phyloP scores from a whole-genome alignment of 2,329 filamentous ascomycete species.

The Tolypocladium album region DNA sequence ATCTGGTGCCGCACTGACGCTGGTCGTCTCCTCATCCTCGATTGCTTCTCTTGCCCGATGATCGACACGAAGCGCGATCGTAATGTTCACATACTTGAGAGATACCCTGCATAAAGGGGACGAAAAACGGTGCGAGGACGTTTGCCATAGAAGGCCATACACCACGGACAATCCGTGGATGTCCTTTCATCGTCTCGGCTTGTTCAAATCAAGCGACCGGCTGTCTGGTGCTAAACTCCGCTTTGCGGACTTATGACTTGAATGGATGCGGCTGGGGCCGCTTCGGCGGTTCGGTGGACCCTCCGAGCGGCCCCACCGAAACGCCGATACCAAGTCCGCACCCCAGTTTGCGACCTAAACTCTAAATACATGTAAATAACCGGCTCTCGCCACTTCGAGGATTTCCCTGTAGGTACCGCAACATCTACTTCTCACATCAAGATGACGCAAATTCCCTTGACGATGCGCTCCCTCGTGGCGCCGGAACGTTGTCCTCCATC shows the following conservation, averaged over 20 bases:
- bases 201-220: neutral
- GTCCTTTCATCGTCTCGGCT: neutral
- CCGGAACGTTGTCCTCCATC: constrained; percentile 25
- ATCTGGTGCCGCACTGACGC: neutral
- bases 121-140: neutral
- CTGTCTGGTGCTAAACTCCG: neutral
- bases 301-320: constrained; percentile 5
- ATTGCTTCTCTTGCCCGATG: neutral
- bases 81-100: no score
- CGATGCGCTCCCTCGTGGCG: constrained; percentile 33
- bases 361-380: neutral
- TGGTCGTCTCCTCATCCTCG: neutral
- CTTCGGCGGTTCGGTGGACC: constrained; percentile 1
- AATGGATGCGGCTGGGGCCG: neutral
- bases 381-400: neutral
- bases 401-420: no score
- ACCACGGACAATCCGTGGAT: no score
- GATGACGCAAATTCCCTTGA: constrained; percentile 22
- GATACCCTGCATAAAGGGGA: neutral
- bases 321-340: constrained; percentile 1
- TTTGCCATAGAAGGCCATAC: neutral
- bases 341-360: neutral
- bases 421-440: neutral
- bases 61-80: neutral
- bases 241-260: neutral